Conservation (phyloP, 2,329 filamentous ascomycete genomes). For the Fusarium sacchari region DNA sequence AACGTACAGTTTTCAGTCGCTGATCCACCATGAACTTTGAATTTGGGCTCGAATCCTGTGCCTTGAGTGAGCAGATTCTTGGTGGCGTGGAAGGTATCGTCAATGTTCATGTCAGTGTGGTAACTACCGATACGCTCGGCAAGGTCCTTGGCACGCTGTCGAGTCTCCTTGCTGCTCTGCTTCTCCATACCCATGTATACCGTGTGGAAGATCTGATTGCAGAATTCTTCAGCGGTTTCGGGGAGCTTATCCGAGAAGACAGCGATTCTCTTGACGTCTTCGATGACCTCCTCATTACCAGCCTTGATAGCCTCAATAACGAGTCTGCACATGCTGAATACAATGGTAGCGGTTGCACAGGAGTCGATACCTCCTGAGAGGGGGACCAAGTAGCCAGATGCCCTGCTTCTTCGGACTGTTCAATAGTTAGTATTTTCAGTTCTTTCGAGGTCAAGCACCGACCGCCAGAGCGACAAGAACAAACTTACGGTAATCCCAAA, state of each 20-base stretch:
- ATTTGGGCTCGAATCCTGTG: conserved; percentile 61
- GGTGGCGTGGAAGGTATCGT: conserved; percentile 64
- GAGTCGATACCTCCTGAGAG: conserved; percentile 39
- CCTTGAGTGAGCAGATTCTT: conserved; percentile 67
- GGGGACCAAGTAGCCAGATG: conserved; percentile 18
- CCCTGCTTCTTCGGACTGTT: conserved; percentile 20
- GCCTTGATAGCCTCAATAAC: conserved; percentile 48
- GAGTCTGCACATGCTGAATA: conserved; percentile 64
- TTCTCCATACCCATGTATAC: conserved; percentile 73
- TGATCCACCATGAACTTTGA: conserved; percentile 69
- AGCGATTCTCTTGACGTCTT: conserved; percentile 48
- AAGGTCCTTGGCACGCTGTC: conserved; percentile 71
- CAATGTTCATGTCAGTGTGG: conserved; percentile 79
- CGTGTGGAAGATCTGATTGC: conserved; percentile 51
- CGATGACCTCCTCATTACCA: conserved; percentile 45
- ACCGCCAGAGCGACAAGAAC: not conserved
- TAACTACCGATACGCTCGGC: conserved; percentile 72
- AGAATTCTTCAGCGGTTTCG: conserved; percentile 65
- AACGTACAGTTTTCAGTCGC: conserved; percentile 52
- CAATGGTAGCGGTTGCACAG: conserved; percentile 39
- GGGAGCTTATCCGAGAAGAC: conserved; percentile 51
- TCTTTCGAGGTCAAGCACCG: not conserved
- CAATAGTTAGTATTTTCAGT: not conserved
- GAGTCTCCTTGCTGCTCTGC: conserved; percentile 72
- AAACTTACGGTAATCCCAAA: conserved; percentile 25